phyloP scores from a whole-genome alignment of 768 basidiomycete species.

The Kwoniella botswanensis region DNA sequence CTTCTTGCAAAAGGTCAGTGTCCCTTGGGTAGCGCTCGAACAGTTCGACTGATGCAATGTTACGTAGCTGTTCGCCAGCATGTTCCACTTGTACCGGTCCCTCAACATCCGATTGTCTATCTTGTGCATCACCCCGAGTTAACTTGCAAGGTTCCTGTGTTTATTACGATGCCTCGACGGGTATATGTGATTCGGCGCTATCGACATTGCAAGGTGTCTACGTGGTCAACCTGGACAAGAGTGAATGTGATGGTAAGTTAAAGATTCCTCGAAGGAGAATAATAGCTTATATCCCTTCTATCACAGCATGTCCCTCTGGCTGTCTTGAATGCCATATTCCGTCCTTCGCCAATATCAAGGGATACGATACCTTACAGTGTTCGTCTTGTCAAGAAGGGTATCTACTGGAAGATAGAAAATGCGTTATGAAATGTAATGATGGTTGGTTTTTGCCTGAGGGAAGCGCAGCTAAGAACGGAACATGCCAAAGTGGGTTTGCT shows the following conservation, averaged over 20 bases:
- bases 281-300: neutral
- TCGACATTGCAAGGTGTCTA: slow-evolving; percentile 43
- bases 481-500: slow-evolving; percentile 50
- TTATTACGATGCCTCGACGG: slow-evolving; percentile 41
- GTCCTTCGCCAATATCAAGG: slow-evolving; percentile 39
- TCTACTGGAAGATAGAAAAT: slow-evolving; percentile 45
- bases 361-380: slow-evolving; percentile 31
- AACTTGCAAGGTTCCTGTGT: slow-evolving; percentile 51
- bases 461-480: slow-evolving; percentile 42
- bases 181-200: slow-evolving; percentile 49
- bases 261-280: too few relatives aligned
- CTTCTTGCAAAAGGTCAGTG: slow-evolving; percentile 45
- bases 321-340: slow-evolving; percentile 51
- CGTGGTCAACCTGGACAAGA: slow-evolving; percentile 46
- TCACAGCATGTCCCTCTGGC: slow-evolving; percentile 50
- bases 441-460: slow-evolving; percentile 45
- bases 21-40: neutral
- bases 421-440: slow-evolving; percentile 42
- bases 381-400: slow-evolving; percentile 53
- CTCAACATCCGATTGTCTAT: slow-evolving; percentile 45
- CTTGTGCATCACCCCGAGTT: slow-evolving; percentile 49
- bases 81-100: slow-evolving; percentile 54
- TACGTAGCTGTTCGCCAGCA: slow-evolving; percentile 53
- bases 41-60: slow-evolving; percentile 2
- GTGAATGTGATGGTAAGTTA: slow-evolving; percentile 51